phyloP scores from a whole-genome alignment of 495 filamentous ascomycete species.

The Neurospora sublineolata region DNA sequence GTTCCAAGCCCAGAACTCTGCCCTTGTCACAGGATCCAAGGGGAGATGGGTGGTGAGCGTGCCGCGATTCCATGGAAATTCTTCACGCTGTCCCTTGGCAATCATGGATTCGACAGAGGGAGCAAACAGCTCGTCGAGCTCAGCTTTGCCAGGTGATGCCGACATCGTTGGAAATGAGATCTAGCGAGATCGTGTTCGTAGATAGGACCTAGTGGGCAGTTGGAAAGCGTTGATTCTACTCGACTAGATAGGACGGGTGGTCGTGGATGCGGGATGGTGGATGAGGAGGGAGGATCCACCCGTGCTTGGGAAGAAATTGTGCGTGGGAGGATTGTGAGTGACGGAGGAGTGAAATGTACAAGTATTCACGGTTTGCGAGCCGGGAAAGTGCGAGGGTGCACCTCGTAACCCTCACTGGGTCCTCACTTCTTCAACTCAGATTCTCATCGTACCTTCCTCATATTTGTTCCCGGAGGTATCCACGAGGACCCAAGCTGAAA shows the following conservation, averaged over 20 bases:
- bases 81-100: neutral
- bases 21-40: too few relatives aligned
- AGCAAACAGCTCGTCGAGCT: neutral
- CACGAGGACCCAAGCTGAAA: neutral
- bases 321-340: neutral
- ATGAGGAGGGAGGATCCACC: neutral
- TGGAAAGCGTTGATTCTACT: neutral
- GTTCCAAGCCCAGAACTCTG: too few relatives aligned
- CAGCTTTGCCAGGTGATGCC: neutral
- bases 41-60: neutral
- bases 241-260: neutral
- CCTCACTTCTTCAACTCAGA: neutral
- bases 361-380: neutral
- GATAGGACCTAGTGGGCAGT: neutral
- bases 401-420: neutral
- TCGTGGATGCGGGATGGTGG: neutral
- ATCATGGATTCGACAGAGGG: neutral
- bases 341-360: neutral
- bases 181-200: neutral
- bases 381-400: neutral
- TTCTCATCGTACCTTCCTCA: neutral
- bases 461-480: neutral
- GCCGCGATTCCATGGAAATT: neutral
- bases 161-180: neutral
- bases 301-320: neutral